Evolutionary conservation across 805 yeast genomes (phyloP).

Genomic region (fission yeast (Schizosaccharomyces pombe)): DNA sequence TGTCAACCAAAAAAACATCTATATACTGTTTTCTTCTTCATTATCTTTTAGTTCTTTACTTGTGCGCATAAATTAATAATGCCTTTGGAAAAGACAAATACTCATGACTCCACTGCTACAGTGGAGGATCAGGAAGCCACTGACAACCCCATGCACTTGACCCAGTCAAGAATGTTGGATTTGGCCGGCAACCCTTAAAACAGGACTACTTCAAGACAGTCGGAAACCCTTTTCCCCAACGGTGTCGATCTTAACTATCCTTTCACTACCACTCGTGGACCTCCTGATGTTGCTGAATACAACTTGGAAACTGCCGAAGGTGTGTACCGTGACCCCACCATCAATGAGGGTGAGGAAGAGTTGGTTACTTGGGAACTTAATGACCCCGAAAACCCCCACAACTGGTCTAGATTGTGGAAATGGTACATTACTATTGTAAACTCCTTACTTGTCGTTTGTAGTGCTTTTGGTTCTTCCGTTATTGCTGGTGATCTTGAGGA

Average conservation of each 20-base stretch:
- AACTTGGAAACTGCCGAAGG: background rate
- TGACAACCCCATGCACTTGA: background rate
- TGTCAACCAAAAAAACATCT: too few species aligned
- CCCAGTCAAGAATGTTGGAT: background rate
- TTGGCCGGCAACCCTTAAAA: background rate
- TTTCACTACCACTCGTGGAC: constrained; percentile 1
- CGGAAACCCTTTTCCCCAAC: constrained; percentile 2
- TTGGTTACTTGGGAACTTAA: constrained; percentile 58
- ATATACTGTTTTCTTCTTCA: too few species aligned
- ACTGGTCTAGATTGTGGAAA: constrained; percentile 8
- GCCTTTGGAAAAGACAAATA: background rate
- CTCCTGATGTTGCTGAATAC: constrained; percentile 2
- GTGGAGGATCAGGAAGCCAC: background rate
- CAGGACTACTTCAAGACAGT: background rate
- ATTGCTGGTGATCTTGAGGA: constrained; percentile 66
- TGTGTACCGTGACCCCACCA: constrained; percentile 1
- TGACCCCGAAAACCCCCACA: constrained; percentile 65
- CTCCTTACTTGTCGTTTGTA: constrained; percentile 56
- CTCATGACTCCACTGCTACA: background rate
- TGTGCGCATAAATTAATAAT: too few species aligned
- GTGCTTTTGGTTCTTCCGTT: constrained; percentile 83
- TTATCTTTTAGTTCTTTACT: too few species aligned
- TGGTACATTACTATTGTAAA: constrained; percentile 36
- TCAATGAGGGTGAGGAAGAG: constrained; percentile 19
- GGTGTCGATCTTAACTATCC: constrained; percentile 4